Conservation (phyloP, 768 basidiomycete genomes). For the Mycena haematopus region DNA sequence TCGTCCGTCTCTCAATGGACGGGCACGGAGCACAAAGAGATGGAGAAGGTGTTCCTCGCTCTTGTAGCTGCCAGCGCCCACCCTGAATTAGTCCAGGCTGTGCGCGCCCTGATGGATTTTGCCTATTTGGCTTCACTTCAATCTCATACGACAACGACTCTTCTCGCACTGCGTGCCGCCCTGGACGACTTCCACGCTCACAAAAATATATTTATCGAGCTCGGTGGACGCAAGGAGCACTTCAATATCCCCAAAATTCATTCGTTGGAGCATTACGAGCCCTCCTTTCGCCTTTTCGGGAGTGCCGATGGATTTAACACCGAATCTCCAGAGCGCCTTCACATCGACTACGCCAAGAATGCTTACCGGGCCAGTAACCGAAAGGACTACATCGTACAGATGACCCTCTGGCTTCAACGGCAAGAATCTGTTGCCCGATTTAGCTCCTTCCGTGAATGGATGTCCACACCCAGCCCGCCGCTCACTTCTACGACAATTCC, state of each 20-base stretch:
- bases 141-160: slow-evolving; percentile 31
- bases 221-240: slow-evolving; percentile 30
- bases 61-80: slow-evolving; percentile 31
- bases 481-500: too few relatives aligned
- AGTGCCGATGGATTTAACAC: background rate
- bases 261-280: slow-evolving; percentile 21
- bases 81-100: slow-evolving; percentile 22
- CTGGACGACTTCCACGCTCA: slow-evolving; percentile 35
- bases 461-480: too few relatives aligned
- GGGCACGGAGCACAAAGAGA: slow-evolving; percentile 40
- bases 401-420: too few relatives aligned
- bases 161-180: slow-evolving; percentile 30
- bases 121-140: slow-evolving; percentile 9
- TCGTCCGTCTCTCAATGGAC: slow-evolving; percentile 42
- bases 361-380: too few relatives aligned
- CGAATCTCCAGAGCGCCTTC: background rate
- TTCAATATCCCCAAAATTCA: slow-evolving; percentile 47
- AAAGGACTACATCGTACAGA: too few relatives aligned
- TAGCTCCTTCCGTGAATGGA: too few relatives aligned
- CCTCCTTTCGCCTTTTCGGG: background rate
- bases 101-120: slow-evolving; percentile 5
- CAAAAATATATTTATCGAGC: slow-evolving; percentile 35
- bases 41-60: slow-evolving; percentile 38
- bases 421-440: too few relatives aligned
- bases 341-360: too few relatives aligned